Percentiles rank a stretch among this genome's conserved stretches.
Evolutionary conservation across 129 eudicot genomes (phyloP).

Genomic region (Glebionis coronaria): DNA sequence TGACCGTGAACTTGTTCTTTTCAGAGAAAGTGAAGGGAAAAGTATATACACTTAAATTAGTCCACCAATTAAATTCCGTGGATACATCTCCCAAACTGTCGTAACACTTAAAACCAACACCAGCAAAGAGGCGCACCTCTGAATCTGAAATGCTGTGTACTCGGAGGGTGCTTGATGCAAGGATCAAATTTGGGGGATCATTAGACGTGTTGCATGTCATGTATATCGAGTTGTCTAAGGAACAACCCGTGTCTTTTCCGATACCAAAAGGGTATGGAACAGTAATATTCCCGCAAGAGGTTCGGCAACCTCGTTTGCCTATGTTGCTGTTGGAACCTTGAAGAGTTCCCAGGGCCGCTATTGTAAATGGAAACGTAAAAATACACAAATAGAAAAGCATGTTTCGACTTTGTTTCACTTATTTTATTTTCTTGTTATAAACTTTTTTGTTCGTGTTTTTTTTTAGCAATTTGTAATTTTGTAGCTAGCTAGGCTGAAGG

Average conservation of each 20-base stretch:
- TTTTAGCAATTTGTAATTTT: too few relatives aligned
- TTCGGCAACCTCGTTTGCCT: not conserved
- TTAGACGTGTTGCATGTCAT: not conserved
- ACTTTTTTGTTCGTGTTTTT: too few relatives aligned
- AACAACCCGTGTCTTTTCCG: not conserved
- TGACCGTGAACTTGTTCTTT: not conserved
- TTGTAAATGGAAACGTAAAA: not conserved
- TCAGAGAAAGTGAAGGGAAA: not conserved
- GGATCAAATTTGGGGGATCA: not conserved
- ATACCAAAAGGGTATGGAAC: not conserved
- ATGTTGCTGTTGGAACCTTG: not conserved
- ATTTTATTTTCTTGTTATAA: too few relatives aligned
- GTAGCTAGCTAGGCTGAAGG: too few relatives aligned
- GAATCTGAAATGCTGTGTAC: not conserved
- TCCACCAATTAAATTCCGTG: not conserved
- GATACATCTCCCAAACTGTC: not conserved
- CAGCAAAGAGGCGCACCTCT: not conserved
- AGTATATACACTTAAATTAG: not conserved
- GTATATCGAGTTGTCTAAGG: not conserved
- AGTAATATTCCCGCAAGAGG: not conserved
- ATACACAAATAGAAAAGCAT: not conserved
- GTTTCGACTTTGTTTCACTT: too few relatives aligned
- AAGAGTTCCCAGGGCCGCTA: not conserved
- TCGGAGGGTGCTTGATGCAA: not conserved
- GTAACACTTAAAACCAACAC: not conserved